Percentiles rank a stretch among this genome's conserved stretches.
These are phyloP conservation scores for Russula sp. DNA, from an alignment of 768 basidiomycete genomes.

Conservation along the genomic window DNA sequence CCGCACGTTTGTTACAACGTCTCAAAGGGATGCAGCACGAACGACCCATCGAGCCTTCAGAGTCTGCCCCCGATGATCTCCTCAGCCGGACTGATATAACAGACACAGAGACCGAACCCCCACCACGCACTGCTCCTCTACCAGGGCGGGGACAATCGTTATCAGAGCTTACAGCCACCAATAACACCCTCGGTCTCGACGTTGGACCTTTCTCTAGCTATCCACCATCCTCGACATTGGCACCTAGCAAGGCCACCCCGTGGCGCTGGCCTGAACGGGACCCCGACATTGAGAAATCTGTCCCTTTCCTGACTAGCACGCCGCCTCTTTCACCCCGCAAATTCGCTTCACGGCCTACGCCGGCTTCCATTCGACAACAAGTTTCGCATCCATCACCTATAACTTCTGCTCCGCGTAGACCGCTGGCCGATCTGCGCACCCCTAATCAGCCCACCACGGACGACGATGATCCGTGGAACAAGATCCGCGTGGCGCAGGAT, in stretches of 20 bases:
- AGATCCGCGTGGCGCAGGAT: slow-evolving; percentile 62
- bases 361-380: slow-evolving; percentile 7
- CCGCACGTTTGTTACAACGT: slow-evolving; percentile 21
- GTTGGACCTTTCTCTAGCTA: slow-evolving; percentile 19
- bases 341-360: slow-evolving; percentile 8
- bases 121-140: neutral
- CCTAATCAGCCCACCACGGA: slow-evolving; percentile 46
- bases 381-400: neutral
- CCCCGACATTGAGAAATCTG: slow-evolving; percentile 17
- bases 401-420: slow-evolving; percentile 9
- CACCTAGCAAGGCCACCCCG: slow-evolving; percentile 3
- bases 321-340: slow-evolving; percentile 15
- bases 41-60: neutral
- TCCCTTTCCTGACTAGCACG: slow-evolving; percentile 22
- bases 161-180: slow-evolving; percentile 21
- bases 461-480: slow-evolving; percentile 74
- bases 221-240: slow-evolving; percentile 12
- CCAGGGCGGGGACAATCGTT: neutral
- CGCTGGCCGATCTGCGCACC: slow-evolving; percentile 30
- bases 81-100: slow-evolving; percentile 11
- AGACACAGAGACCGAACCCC: slow-evolving; percentile 10
- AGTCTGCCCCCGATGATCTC: slow-evolving; percentile 12
- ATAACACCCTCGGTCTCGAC: slow-evolving; percentile 31
- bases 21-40: slow-evolving; percentile 18
- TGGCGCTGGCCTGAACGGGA: slow-evolving; percentile 14